phyloP scores from a whole-genome alignment of 2,329 filamentous ascomycete species.

The Colletotrichum costaricense region DNA sequence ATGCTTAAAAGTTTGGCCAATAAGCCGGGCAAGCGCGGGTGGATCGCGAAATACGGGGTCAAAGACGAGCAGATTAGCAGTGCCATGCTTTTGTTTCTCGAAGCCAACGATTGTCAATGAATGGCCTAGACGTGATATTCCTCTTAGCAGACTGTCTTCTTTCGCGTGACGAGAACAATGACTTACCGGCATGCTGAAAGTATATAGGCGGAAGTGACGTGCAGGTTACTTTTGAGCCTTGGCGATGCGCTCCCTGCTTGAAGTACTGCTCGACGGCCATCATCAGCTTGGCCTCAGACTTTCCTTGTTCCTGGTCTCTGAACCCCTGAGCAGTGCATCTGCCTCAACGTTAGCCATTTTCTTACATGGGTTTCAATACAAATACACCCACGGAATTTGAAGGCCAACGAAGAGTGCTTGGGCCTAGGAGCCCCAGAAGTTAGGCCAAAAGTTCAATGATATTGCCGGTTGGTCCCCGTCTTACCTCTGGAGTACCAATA shows the following conservation, averaged over 20 bases:
- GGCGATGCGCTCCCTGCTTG: slow-evolving; percentile 60
- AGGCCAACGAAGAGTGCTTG: slow-evolving; percentile 81
- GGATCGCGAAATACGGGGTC: slow-evolving; percentile 86
- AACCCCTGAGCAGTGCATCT: slow-evolving; percentile 74
- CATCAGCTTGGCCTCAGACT: slow-evolving; percentile 67
- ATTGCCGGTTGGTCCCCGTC: slow-evolving; percentile 5
- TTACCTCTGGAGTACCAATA: slow-evolving; percentile 90
- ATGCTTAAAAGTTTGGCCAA: slow-evolving; percentile 58
- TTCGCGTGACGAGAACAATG: neutral
- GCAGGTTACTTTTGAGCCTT: slow-evolving; percentile 70
- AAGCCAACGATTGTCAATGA: slow-evolving; percentile 91
- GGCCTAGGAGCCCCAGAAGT: slow-evolving; percentile 61
- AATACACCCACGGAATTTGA: slow-evolving; percentile 69
- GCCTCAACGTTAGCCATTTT: slow-evolving; percentile 4
- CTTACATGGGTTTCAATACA: neutral
- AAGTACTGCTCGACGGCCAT: slow-evolving; percentile 82
- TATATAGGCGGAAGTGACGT: slow-evolving; percentile 88
- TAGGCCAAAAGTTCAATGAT: neutral
- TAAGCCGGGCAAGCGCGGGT: slow-evolving; percentile 68
- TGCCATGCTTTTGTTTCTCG: slow-evolving; percentile 74
- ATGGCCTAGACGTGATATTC: slow-evolving; percentile 66
- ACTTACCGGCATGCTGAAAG: slow-evolving; percentile 81
- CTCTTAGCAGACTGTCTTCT: neutral
- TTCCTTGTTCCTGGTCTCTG: slow-evolving; percentile 57
- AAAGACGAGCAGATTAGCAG: slow-evolving; percentile 81